These are phyloP conservation scores for Peronospora destructor DNA, from an alignment of 352 stramenopile genomes.

Conservation along the genomic window DNA sequence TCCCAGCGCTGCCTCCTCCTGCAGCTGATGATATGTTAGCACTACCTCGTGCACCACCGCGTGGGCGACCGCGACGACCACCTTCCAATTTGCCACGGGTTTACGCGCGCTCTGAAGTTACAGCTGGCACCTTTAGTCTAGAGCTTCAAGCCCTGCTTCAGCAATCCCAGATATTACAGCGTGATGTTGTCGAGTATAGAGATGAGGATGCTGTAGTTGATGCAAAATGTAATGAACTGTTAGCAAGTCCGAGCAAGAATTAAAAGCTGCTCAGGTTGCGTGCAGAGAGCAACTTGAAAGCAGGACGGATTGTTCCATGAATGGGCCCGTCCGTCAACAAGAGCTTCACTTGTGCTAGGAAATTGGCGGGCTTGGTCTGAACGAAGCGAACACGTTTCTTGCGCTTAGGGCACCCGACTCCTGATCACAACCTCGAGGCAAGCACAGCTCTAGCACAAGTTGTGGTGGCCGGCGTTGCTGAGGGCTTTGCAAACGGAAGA, in stretches of 20 bases:
- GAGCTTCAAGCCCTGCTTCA: slow-evolving; percentile 23
- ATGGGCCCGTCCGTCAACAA: too few species aligned
- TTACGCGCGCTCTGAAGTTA: neutral
- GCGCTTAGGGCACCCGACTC: too few species aligned
- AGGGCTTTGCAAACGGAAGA: too few species aligned
- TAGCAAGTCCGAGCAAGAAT: too few species aligned
- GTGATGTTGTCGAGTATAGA: slow-evolving; percentile 10
- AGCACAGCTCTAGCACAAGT: too few species aligned
- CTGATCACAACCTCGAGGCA: too few species aligned
- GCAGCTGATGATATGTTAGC: slow-evolving; percentile 15
- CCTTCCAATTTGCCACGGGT: neutral
- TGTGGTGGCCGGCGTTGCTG: too few species aligned
- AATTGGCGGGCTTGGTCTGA: too few species aligned
- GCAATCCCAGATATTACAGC: slow-evolving; percentile 3
- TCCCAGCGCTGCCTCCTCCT: slow-evolving; percentile 5
- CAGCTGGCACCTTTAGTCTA: slow-evolving; percentile 8
- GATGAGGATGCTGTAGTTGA: slow-evolving; percentile 4
- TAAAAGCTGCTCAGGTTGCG: too few species aligned
- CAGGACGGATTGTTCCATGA: too few species aligned
- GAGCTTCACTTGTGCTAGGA: neutral
- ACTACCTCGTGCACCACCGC: slow-evolving; percentile 11
- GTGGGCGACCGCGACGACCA: slow-evolving; percentile 4
- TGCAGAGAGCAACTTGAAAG: too few species aligned
- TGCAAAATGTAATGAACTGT: neutral
- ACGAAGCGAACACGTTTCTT: too few species aligned